Base-by-base conservation (phyloP, 1,139 yeast species). In the Kodamaea alishanica region DNA sequence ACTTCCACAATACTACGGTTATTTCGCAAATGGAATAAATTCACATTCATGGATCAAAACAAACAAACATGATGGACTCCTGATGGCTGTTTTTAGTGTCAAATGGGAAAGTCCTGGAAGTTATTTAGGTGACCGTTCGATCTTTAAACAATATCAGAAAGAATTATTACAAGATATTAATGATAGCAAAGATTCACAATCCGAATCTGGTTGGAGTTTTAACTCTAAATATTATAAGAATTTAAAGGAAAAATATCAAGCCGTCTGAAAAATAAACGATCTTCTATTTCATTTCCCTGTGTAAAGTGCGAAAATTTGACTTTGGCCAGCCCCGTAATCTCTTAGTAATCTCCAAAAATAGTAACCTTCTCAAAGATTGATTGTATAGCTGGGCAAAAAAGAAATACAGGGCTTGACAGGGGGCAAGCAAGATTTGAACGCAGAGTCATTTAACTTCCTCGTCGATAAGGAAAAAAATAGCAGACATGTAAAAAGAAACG, bases 1-100 rank as follows among this genome's bases (percentile, higher is more conserved):
- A 2, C 65, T 90, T 39, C 70, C 70, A 8, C 50, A 55, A 33
- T 90, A 90, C 54, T 60, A 63, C 22, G 92, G 96, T 1, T 67
- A 72, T 30, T 81, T 61, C 54, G 72, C 84, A 30, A 70, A 84
- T 57, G 90, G 86, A 2, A 62, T 89, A 44, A 77, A 80, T 51
- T 80, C 96, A 1, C 70, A 97, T 39, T 62, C 77, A 1, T 90
- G 97, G 97, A 27, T 34, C 20, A 39, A 36, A 35, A 56, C 57
- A 4, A 55, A 57, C 7, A 62, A 61, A 9, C 96, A 87, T 55
- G 83, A 79, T 48, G 96, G 96, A 4, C 72, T 79, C 33, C 81
- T 90, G 23, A 65, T 71, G 42, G 77, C 79, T 8, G 64, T 87
- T 7, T 75, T 71, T 46, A 74, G 71, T 34, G 79, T 82, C 33